Conservation (phyloP, 2,329 filamentous ascomycete species). For the Phaeosphaeria sp. region DNA sequence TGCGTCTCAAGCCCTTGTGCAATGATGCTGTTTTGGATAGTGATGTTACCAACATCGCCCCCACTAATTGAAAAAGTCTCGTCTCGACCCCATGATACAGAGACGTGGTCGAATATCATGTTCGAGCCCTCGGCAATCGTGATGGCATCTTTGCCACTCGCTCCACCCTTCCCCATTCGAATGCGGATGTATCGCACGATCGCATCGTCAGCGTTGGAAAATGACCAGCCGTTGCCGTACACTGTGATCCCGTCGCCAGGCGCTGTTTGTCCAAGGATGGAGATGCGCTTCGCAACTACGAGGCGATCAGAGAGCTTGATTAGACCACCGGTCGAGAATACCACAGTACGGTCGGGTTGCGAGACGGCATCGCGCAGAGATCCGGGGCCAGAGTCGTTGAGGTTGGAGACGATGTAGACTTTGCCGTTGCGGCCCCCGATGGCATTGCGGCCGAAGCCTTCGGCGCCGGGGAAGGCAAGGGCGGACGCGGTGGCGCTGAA, state of each 20-base stretch:
- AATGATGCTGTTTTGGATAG: constrained; percentile 62
- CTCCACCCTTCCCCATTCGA: constrained; percentile 60
- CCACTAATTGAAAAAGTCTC: constrained; percentile 63
- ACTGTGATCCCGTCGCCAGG: constrained; percentile 59
- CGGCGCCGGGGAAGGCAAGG: constrained; percentile 58
- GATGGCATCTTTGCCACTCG: constrained; percentile 62
- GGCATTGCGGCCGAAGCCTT: constrained; percentile 58
- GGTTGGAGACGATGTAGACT: constrained; percentile 58
- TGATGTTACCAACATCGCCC: constrained; percentile 54
- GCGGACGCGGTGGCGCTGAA: constrained; percentile 20
- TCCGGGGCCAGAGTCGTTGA: constrained; percentile 57
- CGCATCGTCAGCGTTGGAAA: constrained; percentile 59
- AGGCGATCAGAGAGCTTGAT: constrained; percentile 58
- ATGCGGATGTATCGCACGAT: constrained; percentile 65
- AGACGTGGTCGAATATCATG: constrained; percentile 65
- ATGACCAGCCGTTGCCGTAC: constrained; percentile 63
- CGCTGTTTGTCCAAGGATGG: constrained; percentile 60
- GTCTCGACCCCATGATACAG: constrained; percentile 62
- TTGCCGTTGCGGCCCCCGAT: constrained; percentile 56
- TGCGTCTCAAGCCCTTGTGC: constrained; percentile 62
- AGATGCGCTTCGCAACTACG: constrained; percentile 57
- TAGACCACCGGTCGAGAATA: constrained; percentile 59
- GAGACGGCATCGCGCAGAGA: constrained; percentile 61
- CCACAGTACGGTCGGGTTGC: constrained; percentile 56
- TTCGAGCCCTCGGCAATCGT: constrained; percentile 60